A percentile compares a stretch with the other conserved stretches of the same genome.
These are phyloP conservation scores for Salvia splendens DNA, from an alignment of 257 asterid species.

Conservation along the genomic window DNA sequence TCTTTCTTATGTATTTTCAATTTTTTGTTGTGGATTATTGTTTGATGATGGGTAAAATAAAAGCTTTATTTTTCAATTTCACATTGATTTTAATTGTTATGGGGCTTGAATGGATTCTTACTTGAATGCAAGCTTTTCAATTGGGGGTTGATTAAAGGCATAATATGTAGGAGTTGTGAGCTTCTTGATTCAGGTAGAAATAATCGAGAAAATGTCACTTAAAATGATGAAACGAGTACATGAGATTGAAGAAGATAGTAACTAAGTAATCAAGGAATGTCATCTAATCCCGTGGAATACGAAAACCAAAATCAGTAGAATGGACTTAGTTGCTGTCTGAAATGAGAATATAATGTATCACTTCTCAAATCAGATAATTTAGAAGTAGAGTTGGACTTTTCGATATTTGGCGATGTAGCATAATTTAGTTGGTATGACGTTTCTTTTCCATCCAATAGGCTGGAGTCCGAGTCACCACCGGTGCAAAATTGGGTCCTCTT, in stretches of 20 bases:
- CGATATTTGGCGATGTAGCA: background rate
- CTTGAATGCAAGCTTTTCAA: background rate
- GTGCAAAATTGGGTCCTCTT: too few species aligned
- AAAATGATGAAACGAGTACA: slow-evolving; percentile 8
- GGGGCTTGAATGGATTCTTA: background rate
- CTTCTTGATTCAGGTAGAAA: background rate
- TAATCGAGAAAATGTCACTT: slow-evolving; percentile 6
- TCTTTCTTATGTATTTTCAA: slow-evolving; percentile 1
- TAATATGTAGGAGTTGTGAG: background rate
- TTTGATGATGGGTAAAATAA: background rate
- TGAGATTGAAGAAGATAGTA: background rate
- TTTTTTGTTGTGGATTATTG: background rate
- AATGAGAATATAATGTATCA: background rate
- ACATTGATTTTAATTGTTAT: background rate
- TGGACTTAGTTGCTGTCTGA: background rate
- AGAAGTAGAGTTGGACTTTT: background rate
- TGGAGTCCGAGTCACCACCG: too few species aligned
- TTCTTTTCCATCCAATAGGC: background rate
- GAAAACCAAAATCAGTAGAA: background rate
- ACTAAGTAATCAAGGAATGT: background rate
- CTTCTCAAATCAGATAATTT: background rate
- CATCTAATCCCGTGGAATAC: background rate
- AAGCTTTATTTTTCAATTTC: background rate
- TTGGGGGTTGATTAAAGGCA: background rate
- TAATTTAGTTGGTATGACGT: background rate